Conservation (phyloP, 441 rosid genomes). For the Bruguiera hainesii region DNA sequence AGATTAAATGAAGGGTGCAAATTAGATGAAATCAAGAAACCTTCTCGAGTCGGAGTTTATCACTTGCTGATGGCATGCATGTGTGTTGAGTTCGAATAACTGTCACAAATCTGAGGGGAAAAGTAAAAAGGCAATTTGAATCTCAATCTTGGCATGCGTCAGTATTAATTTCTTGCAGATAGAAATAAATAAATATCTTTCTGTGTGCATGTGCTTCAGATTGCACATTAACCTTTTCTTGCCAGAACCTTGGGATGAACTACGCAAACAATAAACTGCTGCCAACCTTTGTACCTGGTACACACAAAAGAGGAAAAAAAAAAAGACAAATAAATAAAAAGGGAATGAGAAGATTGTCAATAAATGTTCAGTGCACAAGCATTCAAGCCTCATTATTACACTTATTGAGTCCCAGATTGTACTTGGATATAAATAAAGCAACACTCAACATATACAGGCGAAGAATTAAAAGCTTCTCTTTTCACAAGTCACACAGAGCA, state of each 20-base stretch:
- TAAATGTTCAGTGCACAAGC: neutral
- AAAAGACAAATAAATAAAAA: slow-evolving; percentile 14
- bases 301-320: slow-evolving; percentile 2
- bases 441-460: neutral
- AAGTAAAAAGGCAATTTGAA: slow-evolving; percentile 8
- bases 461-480: neutral
- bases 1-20: neutral
- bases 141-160: slow-evolving; percentile 4
- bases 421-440: neutral
- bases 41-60: slow-evolving; percentile 73
- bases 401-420: neutral
- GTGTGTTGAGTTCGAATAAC: slow-evolving; percentile 67
- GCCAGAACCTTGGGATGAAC: slow-evolving; percentile 66
- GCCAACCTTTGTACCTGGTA: slow-evolving; percentile 63
- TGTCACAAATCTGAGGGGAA: slow-evolving; percentile 51
- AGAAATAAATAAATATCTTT: neutral
- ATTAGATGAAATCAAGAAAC: slow-evolving; percentile 25
- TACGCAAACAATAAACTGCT: slow-evolving; percentile 57
- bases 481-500: too few species aligned
- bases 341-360: neutral
- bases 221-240: slow-evolving; percentile 60
- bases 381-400: neutral
- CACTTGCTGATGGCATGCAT: slow-evolving; percentile 69
- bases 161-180: slow-evolving; percentile 6
- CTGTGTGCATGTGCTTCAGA: neutral